Evolutionary conservation across 75 land plant species (phyloP), one percentile per base, ranked within the genome.

Genomic region (Selaginella moellendorffii): DNA sequence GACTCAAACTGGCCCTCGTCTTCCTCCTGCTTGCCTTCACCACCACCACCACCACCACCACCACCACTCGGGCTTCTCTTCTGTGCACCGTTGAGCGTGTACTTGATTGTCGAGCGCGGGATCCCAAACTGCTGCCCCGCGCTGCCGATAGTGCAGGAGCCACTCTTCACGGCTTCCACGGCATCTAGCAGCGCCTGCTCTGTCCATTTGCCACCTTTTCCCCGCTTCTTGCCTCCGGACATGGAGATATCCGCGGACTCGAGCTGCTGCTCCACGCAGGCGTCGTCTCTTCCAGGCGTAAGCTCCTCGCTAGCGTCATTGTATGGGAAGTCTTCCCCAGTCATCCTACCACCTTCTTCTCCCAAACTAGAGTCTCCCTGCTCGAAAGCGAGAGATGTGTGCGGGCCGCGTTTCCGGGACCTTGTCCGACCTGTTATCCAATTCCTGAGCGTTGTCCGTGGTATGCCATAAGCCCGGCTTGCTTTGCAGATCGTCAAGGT

Each of bases 371-470:
- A 5, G 5, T 36, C 46, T 5, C 46, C 14, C 46, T 36, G 46
- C 14, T 36, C 46, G 14, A 5, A 56, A 5, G 59, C 17, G 9
- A 56, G 24, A 2, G 17, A 5, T 2, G 59, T 21, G 24, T 56
- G 59, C 8, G 59, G 59, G 8, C 59, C 59, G 5, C 59, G 5
- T n/a, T 56, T 56, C 59, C 59, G 19, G 5, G 59, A 56, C 23
- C 59, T 19, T 56, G 59, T 56, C 8, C 59, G 59, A 8, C 59
- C 59, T 8, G 59, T 56, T 19, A 56, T 56, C 59, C 59, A 56
- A 19, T 56, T 56, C 59, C 59, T 8, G 2, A 56, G 24, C 24
- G 59, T 56, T 8, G 59, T 56, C 8, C 59, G 19, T 2, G 59
- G 59, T 56, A 56, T 56, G 9, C 59, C 59, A 21, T 21, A 56